Base-by-base conservation (phyloP, 768 basidiomycete genomes). In the Cystofilobasidium bisporidii region DNA sequence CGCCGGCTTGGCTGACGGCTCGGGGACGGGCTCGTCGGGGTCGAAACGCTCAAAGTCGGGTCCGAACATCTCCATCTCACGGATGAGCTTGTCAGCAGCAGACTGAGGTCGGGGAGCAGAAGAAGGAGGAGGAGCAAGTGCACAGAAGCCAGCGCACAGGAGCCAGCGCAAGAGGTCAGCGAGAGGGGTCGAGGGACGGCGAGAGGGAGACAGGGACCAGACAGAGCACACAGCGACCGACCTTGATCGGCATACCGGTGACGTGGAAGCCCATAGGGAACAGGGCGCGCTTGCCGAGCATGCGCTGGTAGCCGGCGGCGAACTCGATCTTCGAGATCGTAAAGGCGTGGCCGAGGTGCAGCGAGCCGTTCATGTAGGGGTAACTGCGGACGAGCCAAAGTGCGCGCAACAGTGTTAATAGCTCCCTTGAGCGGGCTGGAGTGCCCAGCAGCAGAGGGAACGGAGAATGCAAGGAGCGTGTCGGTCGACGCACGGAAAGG, bases 191-290 rank as follows among this genome's bases (percentile, higher is more conserved):
- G n/a, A n/a, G n/a, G n/a, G n/a, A n/a, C n/a, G n/a, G n/a, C n/a
- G n/a, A n/a, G n/a, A n/a, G n/a, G n/a, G n/a, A n/a, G n/a, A n/a
- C n/a, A n/a, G n/a, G n/a, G n/a, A n/a, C n/a, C n/a, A n/a, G n/a
- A n/a, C n/a, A n/a, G n/a, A n/a, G n/a, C n/a, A n/a, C n/a, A n/a
- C n/a, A n/a, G n/a, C n/a, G n/a, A n/a, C n/a, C n/a, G 70, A 90
- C 94, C 84, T 97, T 98, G 82, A 99, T 99, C 45, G 96, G 96
- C 91, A 99, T 88, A 40, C 96, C 96, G 8, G 96, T 99, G 73
- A 88, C 89, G 79, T 99, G 96, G 78, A 96, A 89, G 58, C 90
- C 96, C 74, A 93, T 88, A n/a, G 96, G 96, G 79, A 97, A 98
- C 72, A 99, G 78, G 33, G 88, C 91, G 20, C 89, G 83, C 80